Conservation (phyloP, 139 green algal species). For the Coccomyxa sp. region DNA sequence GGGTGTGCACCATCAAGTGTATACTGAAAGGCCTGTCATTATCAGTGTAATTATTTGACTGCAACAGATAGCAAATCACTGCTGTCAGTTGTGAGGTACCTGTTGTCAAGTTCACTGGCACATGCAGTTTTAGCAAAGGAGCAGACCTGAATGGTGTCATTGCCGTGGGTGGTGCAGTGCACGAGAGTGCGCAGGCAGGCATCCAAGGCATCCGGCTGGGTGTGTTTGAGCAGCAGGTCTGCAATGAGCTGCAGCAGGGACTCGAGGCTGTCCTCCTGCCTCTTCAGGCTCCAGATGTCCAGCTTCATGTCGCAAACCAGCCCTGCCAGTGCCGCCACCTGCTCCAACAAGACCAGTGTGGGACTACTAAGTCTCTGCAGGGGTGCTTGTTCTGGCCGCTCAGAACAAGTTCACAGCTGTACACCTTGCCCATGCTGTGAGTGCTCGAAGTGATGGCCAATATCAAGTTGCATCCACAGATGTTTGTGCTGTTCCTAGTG, state of each 20-base stretch:
- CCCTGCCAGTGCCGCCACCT: constrained; percentile 46
- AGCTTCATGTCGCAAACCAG: constrained; percentile 45
- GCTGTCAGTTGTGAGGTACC: neutral
- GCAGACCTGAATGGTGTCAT: constrained; percentile 21
- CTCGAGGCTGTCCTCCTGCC: constrained; percentile 16
- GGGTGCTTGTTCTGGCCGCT: neutral
- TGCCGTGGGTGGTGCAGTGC: constrained; percentile 18
- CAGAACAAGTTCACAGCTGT: neutral
- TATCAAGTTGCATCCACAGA: neutral
- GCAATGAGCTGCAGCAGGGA: constrained; percentile 32
- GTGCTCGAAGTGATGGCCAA: neutral
- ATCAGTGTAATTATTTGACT: neutral
- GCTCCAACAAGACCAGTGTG: neutral
- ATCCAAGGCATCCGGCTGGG: constrained; percentile 11
- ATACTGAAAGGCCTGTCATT: no score
- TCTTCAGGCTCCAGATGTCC: constrained; percentile 54
- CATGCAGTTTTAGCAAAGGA: neutral
- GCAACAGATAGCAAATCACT: neutral
- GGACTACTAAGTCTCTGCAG: neutral
- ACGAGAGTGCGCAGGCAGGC: constrained; percentile 24
- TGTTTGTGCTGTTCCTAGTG: no score
- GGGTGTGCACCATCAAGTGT: no score
- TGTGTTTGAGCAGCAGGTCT: constrained; percentile 34
- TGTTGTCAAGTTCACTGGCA: neutral
- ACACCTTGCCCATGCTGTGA: neutral